phyloP scores from a whole-genome alignment of 305 asterid species.

The Caryopteris hybrid region DNA sequence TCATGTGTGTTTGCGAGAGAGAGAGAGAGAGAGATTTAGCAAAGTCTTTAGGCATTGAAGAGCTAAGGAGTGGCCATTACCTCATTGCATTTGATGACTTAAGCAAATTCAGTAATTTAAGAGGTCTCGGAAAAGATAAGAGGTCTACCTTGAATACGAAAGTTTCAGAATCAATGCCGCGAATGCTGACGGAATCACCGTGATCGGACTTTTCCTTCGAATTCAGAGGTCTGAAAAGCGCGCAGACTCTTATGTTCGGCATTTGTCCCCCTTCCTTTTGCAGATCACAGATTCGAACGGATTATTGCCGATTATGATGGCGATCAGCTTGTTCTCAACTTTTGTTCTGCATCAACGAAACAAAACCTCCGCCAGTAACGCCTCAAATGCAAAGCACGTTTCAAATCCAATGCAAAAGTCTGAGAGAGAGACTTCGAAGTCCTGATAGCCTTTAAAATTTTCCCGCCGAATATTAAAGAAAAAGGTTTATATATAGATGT shows the following conservation, averaged over 20 bases:
- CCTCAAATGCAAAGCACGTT: too few relatives aligned
- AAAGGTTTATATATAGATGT: too few relatives aligned
- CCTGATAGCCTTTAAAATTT: too few relatives aligned
- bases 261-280: conserved; percentile 26
- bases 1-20: too few relatives aligned
- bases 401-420: too few relatives aligned
- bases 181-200: conserved; percentile 55
- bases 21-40: too few relatives aligned
- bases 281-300: not conserved
- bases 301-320: not conserved
- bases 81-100: not conserved
- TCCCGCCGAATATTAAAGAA: too few relatives aligned
- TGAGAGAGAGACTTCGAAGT: too few relatives aligned
- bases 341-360: too few relatives aligned
- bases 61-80: not conserved
- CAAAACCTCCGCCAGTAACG: too few relatives aligned
- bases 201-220: conserved; percentile 61
- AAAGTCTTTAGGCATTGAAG: too few relatives aligned
- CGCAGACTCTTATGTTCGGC: conserved; percentile 70
- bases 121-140: not conserved
- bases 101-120: not conserved
- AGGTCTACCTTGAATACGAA: conserved; percentile 60
- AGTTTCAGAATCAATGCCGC: conserved; percentile 46
- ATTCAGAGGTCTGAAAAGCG: conserved; percentile 75
- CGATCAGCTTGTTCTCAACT: not conserved